Base-by-base conservation (phyloP, 2,329 filamentous ascomycete genomes). In the Diaporthe vaccinii region DNA sequence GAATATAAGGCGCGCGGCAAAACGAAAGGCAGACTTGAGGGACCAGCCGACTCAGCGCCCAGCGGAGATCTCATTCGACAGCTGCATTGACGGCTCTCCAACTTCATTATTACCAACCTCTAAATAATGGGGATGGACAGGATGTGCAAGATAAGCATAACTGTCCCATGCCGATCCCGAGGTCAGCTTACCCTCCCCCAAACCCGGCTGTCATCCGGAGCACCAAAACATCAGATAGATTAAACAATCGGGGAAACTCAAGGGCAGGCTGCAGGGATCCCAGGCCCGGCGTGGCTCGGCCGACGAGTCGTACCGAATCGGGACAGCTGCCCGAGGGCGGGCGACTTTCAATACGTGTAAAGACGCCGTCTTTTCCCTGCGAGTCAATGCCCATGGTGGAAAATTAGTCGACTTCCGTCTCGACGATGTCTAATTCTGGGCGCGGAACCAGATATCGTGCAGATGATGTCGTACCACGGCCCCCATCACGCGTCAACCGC, bases 181-280 rank as follows among this genome's bases (percentile, higher is more conserved):
- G 62, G 62, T 68, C 44, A 68, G 61, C 44, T 25, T 67, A 67
- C 28, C 44, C 61, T 36, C 12, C 61, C 6, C 28, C 61, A 49
- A 46, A 49, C 61, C 61, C 61, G 61, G 61, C 44, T 67, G 61
- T 67, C 61, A 67, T 67, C 61, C 61, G 44, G 57, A 67, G 28
- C 22, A 36, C 59, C 72, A 73, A 68, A 49, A 31, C 46, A 68
- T 73, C 72, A 73, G 72, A 68, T 73, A 67, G 28, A 73, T 73
- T 67, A 68, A 73, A 51, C 22, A n/a, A 28, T 34, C 36, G 51
- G 36, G 36, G 51, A 34, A 65, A 57, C 44, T 28, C 49, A 39
- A 14, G 49, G 55, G 55, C 22, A n/a, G 57, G 12, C n/a, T 36
- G 46, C 62, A 67, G 44, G 39, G 59, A 68, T 68, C 44, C 46